phyloP scores from a whole-genome alignment of 2,329 filamentous ascomycete genomes.

The Penicillium sp. region DNA sequence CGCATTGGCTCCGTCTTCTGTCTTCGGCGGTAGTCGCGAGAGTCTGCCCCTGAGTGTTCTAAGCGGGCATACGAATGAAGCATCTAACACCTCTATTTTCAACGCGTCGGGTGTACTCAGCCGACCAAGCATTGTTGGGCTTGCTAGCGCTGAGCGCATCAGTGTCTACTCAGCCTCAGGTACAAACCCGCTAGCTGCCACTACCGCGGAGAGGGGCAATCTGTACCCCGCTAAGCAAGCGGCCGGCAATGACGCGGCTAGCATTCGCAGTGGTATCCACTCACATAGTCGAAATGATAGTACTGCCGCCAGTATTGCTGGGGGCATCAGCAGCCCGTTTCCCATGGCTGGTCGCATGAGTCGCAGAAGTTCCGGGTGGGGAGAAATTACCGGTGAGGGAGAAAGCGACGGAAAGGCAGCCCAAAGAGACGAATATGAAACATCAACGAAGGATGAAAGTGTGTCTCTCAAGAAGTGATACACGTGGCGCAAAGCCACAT shows the following conservation, averaged over 20 bases:
- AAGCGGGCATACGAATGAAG: constrained; percentile 52
- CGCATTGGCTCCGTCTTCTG: constrained; percentile 61
- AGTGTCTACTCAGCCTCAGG: constrained; percentile 76
- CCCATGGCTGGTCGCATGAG: constrained; percentile 46
- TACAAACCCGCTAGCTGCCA: constrained; percentile 52
- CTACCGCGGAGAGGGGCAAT: constrained; percentile 76
- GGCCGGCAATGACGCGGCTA: constrained; percentile 65
- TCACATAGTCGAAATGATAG: constrained; percentile 81
- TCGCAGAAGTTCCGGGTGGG: constrained; percentile 47
- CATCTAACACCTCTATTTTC: constrained; percentile 43
- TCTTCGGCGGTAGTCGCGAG: constrained; percentile 64
- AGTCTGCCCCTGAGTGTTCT: constrained; percentile 63
- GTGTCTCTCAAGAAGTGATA: constrained; percentile 12
- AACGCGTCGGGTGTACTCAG: constrained; percentile 42
- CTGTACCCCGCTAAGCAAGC: constrained; percentile 65
- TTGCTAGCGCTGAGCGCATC: constrained; percentile 58
- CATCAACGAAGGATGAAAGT: constrained; percentile 22
- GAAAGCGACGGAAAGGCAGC: constrained; percentile 31
- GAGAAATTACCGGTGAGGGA: constrained; percentile 44
- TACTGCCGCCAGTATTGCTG: constrained; percentile 69
- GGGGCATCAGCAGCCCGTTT: constrained; percentile 60
- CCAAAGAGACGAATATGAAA: constrained; percentile 36
- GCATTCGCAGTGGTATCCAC: constrained; percentile 72
- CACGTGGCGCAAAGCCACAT: neutral
- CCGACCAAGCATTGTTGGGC: constrained; percentile 54